These are phyloP conservation scores for Dictyostelium discoideum DNA, from an alignment of 78 protist species.

Conservation along the genomic window DNA sequence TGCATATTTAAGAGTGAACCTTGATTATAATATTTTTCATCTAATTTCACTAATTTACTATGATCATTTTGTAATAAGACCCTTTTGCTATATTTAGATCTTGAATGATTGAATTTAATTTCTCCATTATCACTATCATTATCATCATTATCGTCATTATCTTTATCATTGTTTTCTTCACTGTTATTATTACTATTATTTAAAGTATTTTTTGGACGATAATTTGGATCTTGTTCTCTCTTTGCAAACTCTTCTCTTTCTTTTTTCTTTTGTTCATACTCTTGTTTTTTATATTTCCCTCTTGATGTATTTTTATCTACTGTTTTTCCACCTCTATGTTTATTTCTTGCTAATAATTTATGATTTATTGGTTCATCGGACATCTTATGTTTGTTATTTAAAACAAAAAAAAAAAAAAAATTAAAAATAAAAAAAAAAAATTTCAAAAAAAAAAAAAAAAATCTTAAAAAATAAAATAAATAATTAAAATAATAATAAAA, in stretches of 20 bases:
- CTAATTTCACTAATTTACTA: not conserved
- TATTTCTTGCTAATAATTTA: constrained; percentile 24
- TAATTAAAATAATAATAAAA: too few relatives aligned
- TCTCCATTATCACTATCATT: not conserved
- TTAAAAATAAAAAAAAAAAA: not conserved
- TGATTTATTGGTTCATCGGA: constrained; percentile 67
- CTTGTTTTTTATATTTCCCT: constrained; percentile 37
- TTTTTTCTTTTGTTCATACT: constrained; percentile 16
- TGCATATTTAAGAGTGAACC: constrained; percentile 45
- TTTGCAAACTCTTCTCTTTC: constrained; percentile 9
- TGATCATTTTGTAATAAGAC: constrained; percentile 2
- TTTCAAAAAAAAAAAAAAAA: too few relatives aligned
- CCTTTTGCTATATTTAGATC: constrained; percentile 67
- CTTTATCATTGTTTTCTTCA: not conserved
- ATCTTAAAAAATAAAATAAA: too few relatives aligned
- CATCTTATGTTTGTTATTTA: constrained; percentile 6
- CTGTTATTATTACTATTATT: not conserved
- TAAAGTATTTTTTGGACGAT: not conserved
- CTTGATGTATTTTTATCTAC: constrained; percentile 33
- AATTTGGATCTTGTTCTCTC: constrained; percentile 29
- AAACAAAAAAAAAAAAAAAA: not conserved
- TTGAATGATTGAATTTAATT: not conserved
- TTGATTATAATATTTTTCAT: constrained; percentile 1
- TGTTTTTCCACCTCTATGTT: constrained; percentile 11
- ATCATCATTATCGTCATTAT: not conserved